Percentiles rank a stretch among this genome's conserved stretches.
Conservation (phyloP, 129 eudicot species). For the Flaveria ramosissima region DNA sequence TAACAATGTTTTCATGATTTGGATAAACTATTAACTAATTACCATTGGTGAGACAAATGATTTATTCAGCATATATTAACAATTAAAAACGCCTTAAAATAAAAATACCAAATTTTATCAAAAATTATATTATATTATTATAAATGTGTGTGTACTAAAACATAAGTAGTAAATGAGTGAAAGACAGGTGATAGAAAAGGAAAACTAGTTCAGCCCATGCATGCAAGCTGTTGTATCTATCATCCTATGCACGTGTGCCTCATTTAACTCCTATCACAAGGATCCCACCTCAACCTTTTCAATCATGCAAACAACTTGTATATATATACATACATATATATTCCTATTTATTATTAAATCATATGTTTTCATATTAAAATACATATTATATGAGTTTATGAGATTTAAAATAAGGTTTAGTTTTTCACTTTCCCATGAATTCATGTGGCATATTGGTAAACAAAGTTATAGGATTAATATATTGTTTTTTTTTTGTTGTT, state of each 20-base stretch:
- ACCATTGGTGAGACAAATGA: no score
- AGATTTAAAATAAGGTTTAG: no score
- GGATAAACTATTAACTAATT: no score
- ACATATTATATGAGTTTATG: no score
- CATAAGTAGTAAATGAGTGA: conserved; percentile 3
- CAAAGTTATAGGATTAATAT: background rate
- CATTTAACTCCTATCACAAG: conserved; percentile 27
- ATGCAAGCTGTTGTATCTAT: conserved; percentile 16
- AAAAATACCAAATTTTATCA: background rate
- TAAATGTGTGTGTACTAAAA: no score
- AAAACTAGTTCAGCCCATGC: conserved; percentile 30
- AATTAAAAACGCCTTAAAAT: no score
- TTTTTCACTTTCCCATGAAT: background rate
- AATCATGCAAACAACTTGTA: background rate
- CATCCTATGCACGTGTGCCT: conserved; percentile 55
- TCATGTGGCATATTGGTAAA: background rate
- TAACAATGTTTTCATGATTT: no score
- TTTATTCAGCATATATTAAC: no score
- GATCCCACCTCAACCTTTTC: background rate
- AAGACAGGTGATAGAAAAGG: conserved; percentile 5
- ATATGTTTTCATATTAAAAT: no score
- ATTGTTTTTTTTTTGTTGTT: no score
- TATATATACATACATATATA: background rate
- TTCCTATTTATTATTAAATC: no score
- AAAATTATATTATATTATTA: no score